Base-by-base conservation (phyloP, 768 basidiomycete species). In the Solioccasus polychromus region DNA sequence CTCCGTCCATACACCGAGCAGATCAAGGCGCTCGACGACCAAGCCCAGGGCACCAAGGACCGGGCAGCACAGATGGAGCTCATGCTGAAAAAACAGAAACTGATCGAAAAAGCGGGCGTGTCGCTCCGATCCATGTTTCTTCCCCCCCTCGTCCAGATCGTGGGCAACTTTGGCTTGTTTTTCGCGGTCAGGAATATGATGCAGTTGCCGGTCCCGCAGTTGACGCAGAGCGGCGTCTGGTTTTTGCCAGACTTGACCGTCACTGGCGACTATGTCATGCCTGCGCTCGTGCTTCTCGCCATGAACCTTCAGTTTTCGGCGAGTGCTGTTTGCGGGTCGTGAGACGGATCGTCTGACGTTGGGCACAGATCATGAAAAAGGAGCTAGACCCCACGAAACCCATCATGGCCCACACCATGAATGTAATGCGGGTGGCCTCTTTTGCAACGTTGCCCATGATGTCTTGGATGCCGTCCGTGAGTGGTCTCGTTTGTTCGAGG, bases 151-250 rank as follows among this genome's bases (percentile, higher is more conserved):
- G 55, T 85, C 1, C 92, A 95, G 64, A 61, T 92, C 18, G 82
- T 89, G 1, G 71, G 92, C 34, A 83, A 86, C 36, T 67, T 96
- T 25, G 82, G 84, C 12, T 68, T 90, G 69, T 98, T 98, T 76
- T 84, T 92, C 53, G 90, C 79, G 15, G 62, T 95, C 44, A 81
- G 80, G 66, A 71, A 69, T 37, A 76, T 98, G 72, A 83, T 84
- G 54, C 70, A 74, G 39, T 63, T 83, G 35, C 89, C 90, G 0
- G 64, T 96, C 17, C 74, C 74, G 42, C 91, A 92, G 68, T 63
- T 97, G 57, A 75, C 77, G 52, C 70, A 82, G 50, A 92, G 89
- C 47, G 92, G 94, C 0, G 63, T 92, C 24, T 71, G 66, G 35
- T 81, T 83, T 68, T 63, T 94, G 30, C 81, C 82, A 0, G 87